These are phyloP conservation scores for Microdochium nivale DNA, from an alignment of 2,329 filamentous ascomycete species.

Conservation along the genomic window DNA sequence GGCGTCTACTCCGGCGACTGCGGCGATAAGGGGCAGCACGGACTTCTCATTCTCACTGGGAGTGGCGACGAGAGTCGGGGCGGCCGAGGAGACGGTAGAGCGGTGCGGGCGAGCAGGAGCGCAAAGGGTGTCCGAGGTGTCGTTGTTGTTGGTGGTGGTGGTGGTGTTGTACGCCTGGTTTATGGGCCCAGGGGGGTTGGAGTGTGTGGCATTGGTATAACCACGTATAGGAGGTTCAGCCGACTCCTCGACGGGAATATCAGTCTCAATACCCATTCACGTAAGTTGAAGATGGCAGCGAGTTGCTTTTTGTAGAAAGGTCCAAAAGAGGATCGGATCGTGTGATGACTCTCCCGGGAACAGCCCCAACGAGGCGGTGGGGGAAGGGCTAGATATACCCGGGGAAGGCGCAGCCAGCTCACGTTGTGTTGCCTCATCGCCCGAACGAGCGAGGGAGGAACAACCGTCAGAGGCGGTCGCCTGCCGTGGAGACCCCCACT, in stretches of 20 bases:
- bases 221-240: conserved; percentile 25
- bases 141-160: conserved; percentile 1
- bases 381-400: background rate
- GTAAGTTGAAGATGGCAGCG: conserved; percentile 10
- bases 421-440: background rate
- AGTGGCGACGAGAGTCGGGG: background rate
- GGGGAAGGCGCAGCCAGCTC: background rate
- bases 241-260: conserved; percentile 22
- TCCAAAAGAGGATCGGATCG: background rate
- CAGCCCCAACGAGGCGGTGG: background rate
- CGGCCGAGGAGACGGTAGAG: background rate
- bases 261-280: conserved; percentile 24
- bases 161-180: conserved; percentile 3
- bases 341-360: background rate
- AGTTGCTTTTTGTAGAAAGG: background rate
- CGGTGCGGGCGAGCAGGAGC: background rate
- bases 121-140: background rate
- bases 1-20: background rate
- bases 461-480: too few relatives aligned
- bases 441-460: background rate
- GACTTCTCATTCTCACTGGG: conserved; percentile 1
- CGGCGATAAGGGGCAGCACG: background rate
- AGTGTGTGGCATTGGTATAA: conserved; percentile 7
- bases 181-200: conserved; percentile 7
- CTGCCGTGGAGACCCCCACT: background rate